These are phyloP conservation scores for Datura wrightii DNA, from an alignment of 257 asterid genomes.

Conservation along the genomic window DNA sequence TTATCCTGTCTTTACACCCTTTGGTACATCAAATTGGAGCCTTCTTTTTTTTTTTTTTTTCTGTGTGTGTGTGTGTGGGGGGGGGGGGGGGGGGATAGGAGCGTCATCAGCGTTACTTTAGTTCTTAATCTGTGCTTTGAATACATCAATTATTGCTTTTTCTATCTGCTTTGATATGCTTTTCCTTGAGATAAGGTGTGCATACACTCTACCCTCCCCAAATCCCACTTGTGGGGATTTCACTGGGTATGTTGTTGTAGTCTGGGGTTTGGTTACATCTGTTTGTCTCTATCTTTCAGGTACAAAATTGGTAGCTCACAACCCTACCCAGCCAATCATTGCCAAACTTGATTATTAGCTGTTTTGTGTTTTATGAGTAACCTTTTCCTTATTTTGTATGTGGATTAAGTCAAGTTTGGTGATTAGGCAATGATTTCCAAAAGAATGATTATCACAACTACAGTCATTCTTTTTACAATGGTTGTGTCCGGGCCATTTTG, in stretches of 20 bases:
- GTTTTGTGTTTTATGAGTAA: not conserved
- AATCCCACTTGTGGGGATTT: no score
- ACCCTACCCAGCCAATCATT: not conserved
- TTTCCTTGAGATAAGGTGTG: no score
- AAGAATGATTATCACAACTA: not conserved
- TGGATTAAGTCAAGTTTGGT: not conserved
- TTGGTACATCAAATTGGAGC: not conserved
- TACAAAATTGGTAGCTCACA: not conserved
- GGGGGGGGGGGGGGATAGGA: not conserved
- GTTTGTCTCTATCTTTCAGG: not conserved
- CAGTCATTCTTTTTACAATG: not conserved
- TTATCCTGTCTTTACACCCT: not conserved
- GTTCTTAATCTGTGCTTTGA: no score
- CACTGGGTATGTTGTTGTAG: no score
- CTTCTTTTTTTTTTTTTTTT: not conserved
- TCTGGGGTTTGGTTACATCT: not conserved
- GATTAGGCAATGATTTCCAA: not conserved
- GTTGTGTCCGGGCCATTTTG: not conserved
- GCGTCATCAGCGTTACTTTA: not conserved
- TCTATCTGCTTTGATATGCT: no score
- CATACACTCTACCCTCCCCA: no score
- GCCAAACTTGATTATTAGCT: not conserved
- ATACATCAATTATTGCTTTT: no score
- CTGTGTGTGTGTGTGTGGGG: no score
- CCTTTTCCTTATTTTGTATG: not conserved